Conservation (phyloP, 2,329 filamentous ascomycete species). For the Penicillium vulpinum region DNA sequence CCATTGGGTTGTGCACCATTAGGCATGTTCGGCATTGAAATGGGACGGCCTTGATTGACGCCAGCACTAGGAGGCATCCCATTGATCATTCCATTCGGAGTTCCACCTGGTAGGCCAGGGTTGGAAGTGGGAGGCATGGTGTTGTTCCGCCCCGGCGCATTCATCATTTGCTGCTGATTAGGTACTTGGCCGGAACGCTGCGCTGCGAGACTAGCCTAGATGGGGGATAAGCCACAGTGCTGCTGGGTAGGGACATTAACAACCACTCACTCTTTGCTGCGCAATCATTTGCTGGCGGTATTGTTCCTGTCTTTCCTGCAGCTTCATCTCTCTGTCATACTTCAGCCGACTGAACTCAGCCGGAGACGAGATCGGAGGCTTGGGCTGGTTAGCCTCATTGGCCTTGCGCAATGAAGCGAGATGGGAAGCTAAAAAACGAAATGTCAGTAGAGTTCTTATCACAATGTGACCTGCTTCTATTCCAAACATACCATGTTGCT, state of each 20-base stretch:
- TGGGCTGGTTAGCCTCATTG: conserved; percentile 65
- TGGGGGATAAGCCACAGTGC: conserved; percentile 13
- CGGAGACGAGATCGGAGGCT: conserved; percentile 68
- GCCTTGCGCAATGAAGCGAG: conserved; percentile 80
- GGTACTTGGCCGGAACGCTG: conserved; percentile 46
- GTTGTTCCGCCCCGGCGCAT: conserved; percentile 41
- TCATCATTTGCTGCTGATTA: conserved; percentile 42
- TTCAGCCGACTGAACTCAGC: conserved; percentile 88
- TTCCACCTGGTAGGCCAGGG: conserved; percentile 40
- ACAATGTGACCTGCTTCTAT: background rate
- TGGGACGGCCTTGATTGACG: conserved; percentile 40
- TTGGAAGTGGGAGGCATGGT: conserved; percentile 39
- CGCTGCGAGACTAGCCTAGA: conserved; percentile 44
- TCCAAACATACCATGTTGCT: conserved; percentile 66
- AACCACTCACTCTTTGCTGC: conserved; percentile 50
- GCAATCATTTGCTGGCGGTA: conserved; percentile 65
- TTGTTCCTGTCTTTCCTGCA: conserved; percentile 57
- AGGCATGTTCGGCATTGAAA: conserved; percentile 46
- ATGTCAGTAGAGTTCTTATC: conserved; percentile 15
- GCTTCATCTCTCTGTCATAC: conserved; percentile 76
- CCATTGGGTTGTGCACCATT: conserved; percentile 48
- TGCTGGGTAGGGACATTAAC: background rate
- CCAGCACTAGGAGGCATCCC: conserved; percentile 43
- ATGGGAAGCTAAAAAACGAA: conserved; percentile 53
- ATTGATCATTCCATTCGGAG: conserved; percentile 48